Percentiles rank a stretch among this genome's conserved stretches.
Conservation (phyloP, 257 asterid genomes). For the Orobanche coerulescens region DNA sequence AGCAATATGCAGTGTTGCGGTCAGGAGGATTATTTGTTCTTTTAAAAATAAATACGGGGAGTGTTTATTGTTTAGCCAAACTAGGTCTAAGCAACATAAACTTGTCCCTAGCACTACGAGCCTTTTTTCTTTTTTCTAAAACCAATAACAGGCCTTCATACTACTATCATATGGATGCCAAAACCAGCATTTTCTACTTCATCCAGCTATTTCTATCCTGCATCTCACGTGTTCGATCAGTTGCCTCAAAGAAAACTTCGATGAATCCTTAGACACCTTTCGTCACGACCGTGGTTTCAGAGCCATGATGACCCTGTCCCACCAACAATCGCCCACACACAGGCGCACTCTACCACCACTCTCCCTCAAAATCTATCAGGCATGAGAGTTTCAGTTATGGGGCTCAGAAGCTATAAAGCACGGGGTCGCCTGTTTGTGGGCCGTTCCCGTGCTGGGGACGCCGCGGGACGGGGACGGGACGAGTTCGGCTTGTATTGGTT, state of each 20-base stretch:
- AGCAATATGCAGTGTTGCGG: no score
- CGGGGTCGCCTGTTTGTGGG: no score
- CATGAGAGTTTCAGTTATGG: slow-evolving; percentile 45
- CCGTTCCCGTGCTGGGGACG: no score
- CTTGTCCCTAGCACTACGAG: no score
- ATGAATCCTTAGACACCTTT: slow-evolving; percentile 41
- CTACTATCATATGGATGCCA: slow-evolving; percentile 27
- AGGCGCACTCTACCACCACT: slow-evolving; percentile 46
- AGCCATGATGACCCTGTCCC: slow-evolving; percentile 39
- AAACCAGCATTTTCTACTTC: slow-evolving; percentile 19
- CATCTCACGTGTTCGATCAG: slow-evolving; percentile 23
- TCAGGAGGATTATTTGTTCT: no score
- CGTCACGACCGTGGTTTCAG: slow-evolving; percentile 53
- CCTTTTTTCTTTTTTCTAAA: no score
- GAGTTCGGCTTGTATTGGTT: no score
- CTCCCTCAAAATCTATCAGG: slow-evolving; percentile 62
- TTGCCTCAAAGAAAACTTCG: slow-evolving; percentile 25
- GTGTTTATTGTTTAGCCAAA: no score
- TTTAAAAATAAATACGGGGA: no score
- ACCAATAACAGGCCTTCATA: no score
- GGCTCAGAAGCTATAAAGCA: slow-evolving; percentile 63
- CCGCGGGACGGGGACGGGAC: no score
- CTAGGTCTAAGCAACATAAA: no score
- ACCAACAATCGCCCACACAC: slow-evolving; percentile 43
- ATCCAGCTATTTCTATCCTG: slow-evolving; percentile 25